Evolutionary conservation across 116 monocot genomes (phyloP).

Genomic region (Cymodocea nodosa): DNA sequence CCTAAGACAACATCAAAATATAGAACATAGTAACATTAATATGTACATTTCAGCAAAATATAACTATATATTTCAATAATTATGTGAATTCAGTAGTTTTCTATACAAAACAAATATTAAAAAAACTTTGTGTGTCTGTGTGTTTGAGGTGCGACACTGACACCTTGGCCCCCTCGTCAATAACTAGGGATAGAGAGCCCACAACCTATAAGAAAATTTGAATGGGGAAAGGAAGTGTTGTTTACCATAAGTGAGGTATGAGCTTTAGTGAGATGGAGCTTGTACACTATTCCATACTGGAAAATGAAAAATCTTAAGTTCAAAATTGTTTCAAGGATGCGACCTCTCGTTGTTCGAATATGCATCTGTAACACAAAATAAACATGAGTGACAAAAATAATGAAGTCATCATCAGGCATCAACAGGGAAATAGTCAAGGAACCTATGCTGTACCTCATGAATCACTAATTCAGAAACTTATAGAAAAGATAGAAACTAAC

Average conservation of each 20-base stretch:
- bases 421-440: no score
- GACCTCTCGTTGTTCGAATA: conserved; percentile 73
- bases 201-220: background rate
- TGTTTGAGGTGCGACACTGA: no score
- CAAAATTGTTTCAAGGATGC: conserved; percentile 84
- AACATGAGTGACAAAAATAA: background rate
- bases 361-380: conserved; percentile 39
- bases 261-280: conserved; percentile 51
- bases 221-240: background rate
- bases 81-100: no score
- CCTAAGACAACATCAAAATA: no score
- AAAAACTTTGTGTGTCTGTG: no score
- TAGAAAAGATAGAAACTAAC: conserved; percentile 11
- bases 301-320: conserved; percentile 82
- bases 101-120: no score
- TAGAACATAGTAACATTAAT: no score
- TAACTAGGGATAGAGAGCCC: no score
- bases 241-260: conserved; percentile 61
- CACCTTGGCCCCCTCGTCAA: no score
- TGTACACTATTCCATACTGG: conserved; percentile 95
- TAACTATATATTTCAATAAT: no score
- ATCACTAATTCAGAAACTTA: background rate
- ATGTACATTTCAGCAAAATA: no score
- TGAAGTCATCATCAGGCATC: background rate
- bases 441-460: no score